Conservation (phyloP, 2,329 filamentous ascomycete species). For the Curvularia verruculosa region DNA sequence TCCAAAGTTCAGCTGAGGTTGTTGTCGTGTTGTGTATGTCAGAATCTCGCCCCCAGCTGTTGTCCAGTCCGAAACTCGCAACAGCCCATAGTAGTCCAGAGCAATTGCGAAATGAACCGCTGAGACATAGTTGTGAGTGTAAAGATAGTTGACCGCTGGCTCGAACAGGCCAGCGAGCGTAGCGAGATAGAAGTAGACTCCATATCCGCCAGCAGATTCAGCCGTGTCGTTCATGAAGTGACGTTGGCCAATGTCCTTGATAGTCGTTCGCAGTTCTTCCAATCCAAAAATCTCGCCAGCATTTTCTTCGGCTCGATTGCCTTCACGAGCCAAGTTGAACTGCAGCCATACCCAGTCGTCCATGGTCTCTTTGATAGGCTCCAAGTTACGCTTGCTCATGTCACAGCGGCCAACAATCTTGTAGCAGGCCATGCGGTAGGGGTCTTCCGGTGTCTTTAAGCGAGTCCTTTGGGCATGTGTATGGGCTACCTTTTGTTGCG, state of each 20-base stretch:
- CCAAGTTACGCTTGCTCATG: constrained; percentile 62
- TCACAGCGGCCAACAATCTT: constrained; percentile 89
- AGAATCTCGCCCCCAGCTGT: constrained; percentile 68
- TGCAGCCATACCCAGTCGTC: constrained; percentile 73
- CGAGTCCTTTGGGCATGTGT: constrained; percentile 86
- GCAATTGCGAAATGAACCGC: constrained; percentile 94
- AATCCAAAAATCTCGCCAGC: constrained; percentile 68
- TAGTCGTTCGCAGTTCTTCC: constrained; percentile 75
- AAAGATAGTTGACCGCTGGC: constrained; percentile 88
- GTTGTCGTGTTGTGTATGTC: constrained; percentile 69
- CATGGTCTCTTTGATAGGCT: constrained; percentile 63
- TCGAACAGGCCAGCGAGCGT: constrained; percentile 92
- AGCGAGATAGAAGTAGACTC: constrained; percentile 92
- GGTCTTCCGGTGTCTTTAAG: constrained; percentile 86
- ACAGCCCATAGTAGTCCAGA: constrained; percentile 68
- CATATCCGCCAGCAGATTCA: constrained; percentile 81
- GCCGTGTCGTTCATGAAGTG: constrained; percentile 83
- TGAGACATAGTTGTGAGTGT: constrained; percentile 88
- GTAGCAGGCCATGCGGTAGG: constrained; percentile 96
- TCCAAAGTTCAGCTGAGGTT: constrained; percentile 90
- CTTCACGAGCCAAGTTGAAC: constrained; percentile 67
- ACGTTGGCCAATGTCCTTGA: constrained; percentile 86
- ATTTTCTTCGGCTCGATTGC: constrained; percentile 65
- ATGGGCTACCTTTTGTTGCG: constrained; percentile 86
- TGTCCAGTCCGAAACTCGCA: constrained; percentile 83